Conservation (phyloP, 768 basidiomycete genomes). For the Phaeolepiota aurea region DNA sequence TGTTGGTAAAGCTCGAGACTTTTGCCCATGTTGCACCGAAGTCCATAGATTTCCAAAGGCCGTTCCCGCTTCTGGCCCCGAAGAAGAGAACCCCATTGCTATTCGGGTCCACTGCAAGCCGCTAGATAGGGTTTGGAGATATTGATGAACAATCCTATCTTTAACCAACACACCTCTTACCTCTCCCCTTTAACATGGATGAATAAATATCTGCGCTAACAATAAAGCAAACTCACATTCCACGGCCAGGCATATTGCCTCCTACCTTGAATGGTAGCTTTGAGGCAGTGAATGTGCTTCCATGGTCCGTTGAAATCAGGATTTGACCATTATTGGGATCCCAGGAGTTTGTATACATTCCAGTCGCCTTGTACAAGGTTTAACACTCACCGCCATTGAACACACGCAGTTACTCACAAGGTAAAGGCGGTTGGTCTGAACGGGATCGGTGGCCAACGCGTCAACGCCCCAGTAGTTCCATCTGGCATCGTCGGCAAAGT, state of each 20-base stretch:
- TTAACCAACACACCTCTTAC: slow-evolving; percentile 16
- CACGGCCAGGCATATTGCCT: slow-evolving; percentile 64
- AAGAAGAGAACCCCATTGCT: slow-evolving; percentile 54
- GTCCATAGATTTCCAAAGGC: slow-evolving; percentile 59
- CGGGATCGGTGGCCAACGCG: slow-evolving; percentile 56
- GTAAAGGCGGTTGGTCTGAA: slow-evolving; percentile 46
- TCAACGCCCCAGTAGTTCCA: slow-evolving; percentile 61
- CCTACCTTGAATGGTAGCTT: slow-evolving; percentile 58
- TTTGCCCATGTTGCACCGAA: slow-evolving; percentile 51
- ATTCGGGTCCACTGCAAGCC: slow-evolving; percentile 57
- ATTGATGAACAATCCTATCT: background rate
- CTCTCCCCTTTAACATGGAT: slow-evolving; percentile 32
- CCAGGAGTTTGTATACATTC: slow-evolving; percentile 57
- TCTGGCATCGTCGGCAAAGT: slow-evolving; percentile 36
- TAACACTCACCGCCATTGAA: background rate
- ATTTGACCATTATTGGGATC: slow-evolving; percentile 59
- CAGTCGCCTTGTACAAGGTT: slow-evolving; percentile 30
- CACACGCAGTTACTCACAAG: slow-evolving; percentile 20
- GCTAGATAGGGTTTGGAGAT: slow-evolving; percentile 21
- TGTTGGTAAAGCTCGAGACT: slow-evolving; percentile 50
- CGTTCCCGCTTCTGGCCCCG: slow-evolving; percentile 56
- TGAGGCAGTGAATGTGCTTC: slow-evolving; percentile 44
- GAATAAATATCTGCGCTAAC: slow-evolving; percentile 5
- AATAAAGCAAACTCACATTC: slow-evolving; percentile 29
- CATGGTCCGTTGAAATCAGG: slow-evolving; percentile 49